phyloP scores from a whole-genome alignment of 108 stramenopile genomes.

The Skeletonema potamos region DNA sequence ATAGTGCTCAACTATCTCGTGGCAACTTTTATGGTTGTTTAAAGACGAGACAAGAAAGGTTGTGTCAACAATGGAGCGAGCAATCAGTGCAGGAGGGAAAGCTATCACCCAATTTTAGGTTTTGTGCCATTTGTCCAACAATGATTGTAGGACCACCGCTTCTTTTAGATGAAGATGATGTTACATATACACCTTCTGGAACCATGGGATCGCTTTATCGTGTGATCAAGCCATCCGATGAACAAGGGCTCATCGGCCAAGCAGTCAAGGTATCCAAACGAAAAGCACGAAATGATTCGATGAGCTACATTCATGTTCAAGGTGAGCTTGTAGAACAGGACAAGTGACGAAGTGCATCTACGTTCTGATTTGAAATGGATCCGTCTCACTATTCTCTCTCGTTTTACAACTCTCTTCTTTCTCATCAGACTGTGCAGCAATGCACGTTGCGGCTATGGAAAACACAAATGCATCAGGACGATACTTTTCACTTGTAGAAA shows the following conservation, averaged over 20 bases:
- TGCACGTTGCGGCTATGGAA: slow-evolving; percentile 38
- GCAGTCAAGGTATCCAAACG: slow-evolving; percentile 2
- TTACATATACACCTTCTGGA: slow-evolving; percentile 18
- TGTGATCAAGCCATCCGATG: background rate
- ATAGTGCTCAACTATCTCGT: slow-evolving; percentile 10
- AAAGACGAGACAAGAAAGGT: slow-evolving; percentile 30
- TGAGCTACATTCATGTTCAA: slow-evolving; percentile 36
- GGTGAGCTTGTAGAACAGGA: too few species aligned
- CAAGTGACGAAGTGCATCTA: too few species aligned
- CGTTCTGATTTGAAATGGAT: too few species aligned
- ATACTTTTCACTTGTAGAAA: slow-evolving; percentile 40
- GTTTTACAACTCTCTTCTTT: too few species aligned
- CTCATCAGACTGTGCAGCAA: slow-evolving; percentile 40
- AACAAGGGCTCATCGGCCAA: background rate
- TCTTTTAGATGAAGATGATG: background rate
- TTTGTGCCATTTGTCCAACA: slow-evolving; percentile 25
- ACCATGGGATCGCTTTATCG: slow-evolving; percentile 29
- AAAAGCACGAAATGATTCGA: slow-evolving; percentile 38
- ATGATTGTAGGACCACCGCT: slow-evolving; percentile 32
- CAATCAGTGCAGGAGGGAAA: background rate
- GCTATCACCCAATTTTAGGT: slow-evolving; percentile 8
- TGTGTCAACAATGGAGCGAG: slow-evolving; percentile 23
- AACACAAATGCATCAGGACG: slow-evolving; percentile 23
- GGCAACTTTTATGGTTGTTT: slow-evolving; percentile 33
- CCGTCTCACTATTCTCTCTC: too few species aligned